These are phyloP conservation scores for Cyberlindnera misumaiensis DNA, from an alignment of 805 yeast genomes.

Conservation along the genomic window DNA sequence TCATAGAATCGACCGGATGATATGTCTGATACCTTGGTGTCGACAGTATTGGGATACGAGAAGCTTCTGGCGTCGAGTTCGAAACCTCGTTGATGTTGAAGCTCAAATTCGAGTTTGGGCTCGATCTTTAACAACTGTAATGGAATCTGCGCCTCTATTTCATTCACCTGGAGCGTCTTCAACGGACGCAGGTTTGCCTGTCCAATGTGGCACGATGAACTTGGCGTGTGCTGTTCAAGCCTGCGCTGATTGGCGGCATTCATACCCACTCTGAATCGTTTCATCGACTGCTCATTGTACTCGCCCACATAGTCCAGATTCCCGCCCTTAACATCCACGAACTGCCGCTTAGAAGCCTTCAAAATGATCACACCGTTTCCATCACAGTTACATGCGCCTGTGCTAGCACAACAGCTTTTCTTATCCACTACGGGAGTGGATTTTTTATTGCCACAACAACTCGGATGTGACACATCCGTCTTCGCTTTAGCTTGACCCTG, in stretches of 20 bases:
- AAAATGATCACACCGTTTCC: conserved; percentile 19
- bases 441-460: conserved; percentile 6
- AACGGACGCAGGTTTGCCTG: not conserved
- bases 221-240: not conserved
- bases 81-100: too few relatives aligned
- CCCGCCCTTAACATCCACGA: conserved; percentile 23
- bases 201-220: not conserved
- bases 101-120: too few relatives aligned
- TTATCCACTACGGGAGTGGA: not conserved
- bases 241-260: too few relatives aligned
- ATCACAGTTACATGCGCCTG: conserved; percentile 6
- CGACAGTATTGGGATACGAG: not conserved
- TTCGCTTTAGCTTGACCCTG: not conserved
- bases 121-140: too few relatives aligned
- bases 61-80: too few relatives aligned
- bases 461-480: not conserved
- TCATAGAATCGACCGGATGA: conserved; percentile 10
- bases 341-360: conserved; percentile 21
- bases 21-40: not conserved
- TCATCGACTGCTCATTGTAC: conserved; percentile 13
- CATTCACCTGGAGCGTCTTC: conserved; percentile 1
- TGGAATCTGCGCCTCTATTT: not conserved
- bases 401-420: conserved; percentile 1
- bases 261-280: conserved; percentile 11
- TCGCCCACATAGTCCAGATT: conserved; percentile 22